Base-by-base conservation (phyloP, 208 protist species). In the Acanthamoeba triangularis region DNA sequence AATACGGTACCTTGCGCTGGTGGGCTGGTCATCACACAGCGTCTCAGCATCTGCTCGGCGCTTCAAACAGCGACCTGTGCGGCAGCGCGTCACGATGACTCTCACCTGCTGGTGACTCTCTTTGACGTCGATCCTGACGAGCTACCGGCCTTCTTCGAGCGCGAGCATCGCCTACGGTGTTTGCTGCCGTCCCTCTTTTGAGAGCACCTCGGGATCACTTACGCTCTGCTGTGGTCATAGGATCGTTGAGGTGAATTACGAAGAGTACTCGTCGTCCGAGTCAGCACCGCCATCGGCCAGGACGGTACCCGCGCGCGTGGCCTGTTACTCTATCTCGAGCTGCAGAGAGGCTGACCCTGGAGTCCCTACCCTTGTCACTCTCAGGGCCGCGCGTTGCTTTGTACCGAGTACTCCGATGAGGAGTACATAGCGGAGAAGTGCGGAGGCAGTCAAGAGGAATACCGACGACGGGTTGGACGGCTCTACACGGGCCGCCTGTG, bases 401-500 rank as follows among this genome's bases (percentile, higher is more conserved):
- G 74, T 23, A 49, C 74, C 10, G 74, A 82, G 74, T 82, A 82
- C 23, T 54, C 74, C 5, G 74, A 82, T 11, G 74, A 82, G 74
- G 74, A 82, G 33, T 82, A 82, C 44, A 82, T 82, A 10, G 74
- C 74, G 7, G 74, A 82, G 41, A 82, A 82, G 74, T 82, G 74
- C 33, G 74, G 74, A 52, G 74, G 74, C 33, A 82, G 74, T 23
- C 41, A 30, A 3, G 74, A 82, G 13, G 74, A 82, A 37, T 82
- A 82, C 37, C 74, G 74, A 13, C 20, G 41, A 14, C 37, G 74
- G 11, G 74, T 82, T 8, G 74, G 74, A 33, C 5, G 10, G 28
- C 74, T 82, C 28, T 82, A 82, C 74, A 54, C 74, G 10, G 74
- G 74, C 33, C 6, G 20, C 37, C 44, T 82, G 44, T 82, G 74